Evolutionary conservation across 768 basidiomycete species (phyloP), one percentile per base, ranked within the genome.

Genomic region (Dioszegia aurantiaca): DNA sequence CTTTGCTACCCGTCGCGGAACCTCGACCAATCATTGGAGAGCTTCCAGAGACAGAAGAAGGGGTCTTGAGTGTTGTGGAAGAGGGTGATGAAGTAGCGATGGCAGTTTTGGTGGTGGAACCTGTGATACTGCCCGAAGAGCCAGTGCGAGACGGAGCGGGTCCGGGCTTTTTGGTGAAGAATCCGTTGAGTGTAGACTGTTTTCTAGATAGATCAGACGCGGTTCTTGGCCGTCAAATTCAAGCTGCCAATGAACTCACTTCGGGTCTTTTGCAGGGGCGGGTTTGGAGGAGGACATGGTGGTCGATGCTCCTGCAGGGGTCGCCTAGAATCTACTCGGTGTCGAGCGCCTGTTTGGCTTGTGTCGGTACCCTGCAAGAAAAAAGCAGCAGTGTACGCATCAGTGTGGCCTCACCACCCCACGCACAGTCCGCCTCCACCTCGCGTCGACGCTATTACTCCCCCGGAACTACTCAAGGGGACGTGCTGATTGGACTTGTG

Each of bases 131-230:
- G 57, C 47, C 31, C 0, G 63, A 56, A 1, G 37, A 31, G 55
- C 44, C 17, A 17, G 59, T 44, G 19, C 67, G 64, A 16, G 69
- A 55, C 3, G 66, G 59, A 14, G 66, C 56, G n/a, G 69, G 51
- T 58, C 63, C 62, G 4, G 75, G 67, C 55, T 71, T 69, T 4
- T 57, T 58, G 39, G 51, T 39, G 58, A 78, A 77, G 67, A 77
- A 78, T 0, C 73, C 65, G n/a, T 69, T 62, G 17, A 78, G 64
- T 3, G 77, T 74, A 2, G 73, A 65, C 51, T 78, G 77, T 44
- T 73, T 76, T n/a, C 41, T 55, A 36, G n/a, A 24, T 14, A 14
- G 14, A 27, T 53, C 51, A 53, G 51, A 21, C 37, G n/a, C 8
- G 36, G 30, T 1, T 6, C 21, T 33, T 5, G 17, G 19, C 12